phyloP scores from a whole-genome alignment of 23 red algal species.

The Gracilaria vermiculophylla region DNA sequence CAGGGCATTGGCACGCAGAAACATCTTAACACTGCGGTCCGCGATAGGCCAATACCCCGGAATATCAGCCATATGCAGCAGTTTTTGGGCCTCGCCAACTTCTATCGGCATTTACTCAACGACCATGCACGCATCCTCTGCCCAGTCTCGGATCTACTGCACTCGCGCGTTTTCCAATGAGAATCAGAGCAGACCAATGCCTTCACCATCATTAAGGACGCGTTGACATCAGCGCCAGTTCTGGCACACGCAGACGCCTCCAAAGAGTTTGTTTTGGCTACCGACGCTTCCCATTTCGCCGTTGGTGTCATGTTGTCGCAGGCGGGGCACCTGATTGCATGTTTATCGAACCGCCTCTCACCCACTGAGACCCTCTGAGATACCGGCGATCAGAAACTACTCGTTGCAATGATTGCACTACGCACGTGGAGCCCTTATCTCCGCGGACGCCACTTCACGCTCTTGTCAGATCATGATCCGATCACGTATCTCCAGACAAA shows the following conservation, averaged over 20 bases:
- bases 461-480: slow-evolving; percentile 34
- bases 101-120: not conserved
- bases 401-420: slow-evolving; percentile 11
- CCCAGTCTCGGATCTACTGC: not conserved
- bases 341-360: slow-evolving; percentile 9
- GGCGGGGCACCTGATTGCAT: not conserved
- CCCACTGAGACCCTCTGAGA: slow-evolving; percentile 10
- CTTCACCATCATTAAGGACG: not conserved
- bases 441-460: not conserved
- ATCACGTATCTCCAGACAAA: slow-evolving; percentile 43
- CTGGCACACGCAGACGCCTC: not conserved
- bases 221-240: not conserved
- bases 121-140: not conserved
- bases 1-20: not conserved
- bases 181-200: too few species aligned
- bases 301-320: slow-evolving; percentile 2
- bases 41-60: not conserved
- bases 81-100: not conserved
- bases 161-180: not conserved
- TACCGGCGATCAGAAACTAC: slow-evolving; percentile 25
- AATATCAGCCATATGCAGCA: not conserved
- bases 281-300: slow-evolving; percentile 24
- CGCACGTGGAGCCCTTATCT: slow-evolving; percentile 17
- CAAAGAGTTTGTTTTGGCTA: not conserved
- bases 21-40: not conserved